Evolutionary conservation across 2,329 filamentous ascomycete species (phyloP), one percentile per base, ranked within the genome.

Genomic region (Septoria linicola): DNA sequence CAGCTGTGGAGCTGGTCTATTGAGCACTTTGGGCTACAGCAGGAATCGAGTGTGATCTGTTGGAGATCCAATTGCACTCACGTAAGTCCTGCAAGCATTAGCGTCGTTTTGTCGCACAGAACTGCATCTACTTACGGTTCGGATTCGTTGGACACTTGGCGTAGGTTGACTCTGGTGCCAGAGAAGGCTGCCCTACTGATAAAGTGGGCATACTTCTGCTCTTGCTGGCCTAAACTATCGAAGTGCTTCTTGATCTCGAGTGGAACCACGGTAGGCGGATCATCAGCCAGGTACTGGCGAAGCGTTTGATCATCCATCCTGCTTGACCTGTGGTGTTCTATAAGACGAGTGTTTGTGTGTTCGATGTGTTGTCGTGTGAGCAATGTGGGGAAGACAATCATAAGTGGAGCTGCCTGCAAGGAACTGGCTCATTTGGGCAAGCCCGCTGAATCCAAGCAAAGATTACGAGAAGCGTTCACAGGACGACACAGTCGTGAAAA

Each of bases 241-340:
- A 97, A 99, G 73, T 97, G 92, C 68, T 89, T 88, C 73, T 89
- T 89, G 69, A 97, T 93, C 69, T 89, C 85, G 42, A 99, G 81
- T 41, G 85, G 83, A 53, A 96, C 92, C 50, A 96, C 83, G 41
- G 85, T 87, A 1, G 93, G 93, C 39, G 93, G 93, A 58, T 86
- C 85, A 72, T 99, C 93, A 40, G 93, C 91, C 55, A 95, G 80
- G 70, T 95, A 96, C 68, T 95, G 87, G 69, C 75, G 74, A 35
- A 76, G 68, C 5, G 68, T 68, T 31, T 72, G 66, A 7, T 67
- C 64, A 55, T 76, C 74, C 66, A 78, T 76, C 4, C 19, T 47
- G 44, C 2, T 7, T 20, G 14, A 14, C 14, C 6, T 41, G 21
- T n/a, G 27, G 23, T 6, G 39, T 41, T 16, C 1, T 41, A 21